These are phyloP conservation scores for Coemansia sp. DNA, from an alignment of 371 early-diverging fungal species.

Conservation along the genomic window DNA sequence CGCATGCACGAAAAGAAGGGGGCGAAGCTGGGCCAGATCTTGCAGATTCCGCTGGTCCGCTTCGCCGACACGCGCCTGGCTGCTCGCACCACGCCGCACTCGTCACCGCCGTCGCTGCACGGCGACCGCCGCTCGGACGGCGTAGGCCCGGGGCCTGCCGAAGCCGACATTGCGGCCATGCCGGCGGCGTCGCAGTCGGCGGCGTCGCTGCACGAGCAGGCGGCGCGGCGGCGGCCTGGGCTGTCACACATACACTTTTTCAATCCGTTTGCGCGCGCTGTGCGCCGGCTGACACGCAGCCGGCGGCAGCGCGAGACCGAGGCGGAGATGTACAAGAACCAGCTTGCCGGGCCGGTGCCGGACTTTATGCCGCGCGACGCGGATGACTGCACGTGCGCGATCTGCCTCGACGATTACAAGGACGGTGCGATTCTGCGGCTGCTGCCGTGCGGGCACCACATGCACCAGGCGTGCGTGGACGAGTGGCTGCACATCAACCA, in stretches of 20 bases:
- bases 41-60: constrained; percentile 46
- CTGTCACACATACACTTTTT: constrained; percentile 29
- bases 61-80: constrained; percentile 16
- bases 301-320: constrained; percentile 40
- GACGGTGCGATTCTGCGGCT: constrained; percentile 76
- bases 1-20: constrained; percentile 31
- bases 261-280: constrained; percentile 46
- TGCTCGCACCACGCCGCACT: constrained; percentile 8
- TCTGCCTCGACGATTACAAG: constrained; percentile 88
- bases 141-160: not conserved
- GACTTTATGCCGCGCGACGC: constrained; percentile 40
- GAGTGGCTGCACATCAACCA: constrained; percentile 84
- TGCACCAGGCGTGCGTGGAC: constrained; percentile 90
- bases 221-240: constrained; percentile 20
- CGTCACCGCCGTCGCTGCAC: constrained; percentile 42
- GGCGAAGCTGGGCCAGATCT: constrained; percentile 40
- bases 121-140: constrained; percentile 4
- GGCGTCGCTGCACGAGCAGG: constrained; percentile 24
- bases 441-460: constrained; percentile 86
- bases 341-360: constrained; percentile 30
- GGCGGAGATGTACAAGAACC: constrained; percentile 34
- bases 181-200: constrained; percentile 17
- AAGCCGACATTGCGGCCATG: constrained; percentile 4
- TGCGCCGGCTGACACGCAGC: constrained; percentile 39
- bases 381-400: constrained; percentile 71